A percentile compares a stretch with the other conserved stretches of the same genome.
phyloP scores from a whole-genome alignment of 495 filamentous ascomycete species.

The Hapsidospora chrysogenum region DNA sequence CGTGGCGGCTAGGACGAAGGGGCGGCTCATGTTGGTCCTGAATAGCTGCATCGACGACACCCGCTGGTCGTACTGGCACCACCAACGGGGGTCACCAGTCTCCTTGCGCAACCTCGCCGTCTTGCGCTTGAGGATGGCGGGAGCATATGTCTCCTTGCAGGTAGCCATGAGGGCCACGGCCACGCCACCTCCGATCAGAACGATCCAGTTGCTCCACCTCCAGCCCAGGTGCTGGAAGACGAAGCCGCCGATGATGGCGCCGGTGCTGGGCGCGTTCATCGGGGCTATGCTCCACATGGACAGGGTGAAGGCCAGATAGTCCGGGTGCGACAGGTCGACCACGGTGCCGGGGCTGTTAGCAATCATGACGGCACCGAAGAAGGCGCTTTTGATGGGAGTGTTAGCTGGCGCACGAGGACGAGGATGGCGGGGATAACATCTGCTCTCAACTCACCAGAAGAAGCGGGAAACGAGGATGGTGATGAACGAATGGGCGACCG shows the following conservation, averaged over 20 bases:
- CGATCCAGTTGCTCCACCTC: constrained; percentile 79
- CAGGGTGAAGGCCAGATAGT: constrained; percentile 55
- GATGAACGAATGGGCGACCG: constrained; percentile 43
- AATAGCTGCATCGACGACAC: constrained; percentile 27
- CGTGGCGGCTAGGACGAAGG: constrained; percentile 59
- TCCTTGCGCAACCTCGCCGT: constrained; percentile 54
- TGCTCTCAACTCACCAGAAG: constrained; percentile 41
- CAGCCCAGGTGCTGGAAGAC: constrained; percentile 63
- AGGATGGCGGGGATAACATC: background rate
- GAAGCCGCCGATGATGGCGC: constrained; percentile 60
- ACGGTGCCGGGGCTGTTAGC: constrained; percentile 71
- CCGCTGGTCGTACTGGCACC: constrained; percentile 58
- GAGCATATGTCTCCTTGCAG: constrained; percentile 64
- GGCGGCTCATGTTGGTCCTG: constrained; percentile 55
- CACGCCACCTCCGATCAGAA: constrained; percentile 48
- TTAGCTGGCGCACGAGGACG: background rate
- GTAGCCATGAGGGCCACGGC: constrained; percentile 33
- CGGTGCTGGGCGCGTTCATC: constrained; percentile 53
- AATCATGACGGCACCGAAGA: constrained; percentile 66
- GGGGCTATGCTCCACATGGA: constrained; percentile 65
- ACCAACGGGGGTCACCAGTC: constrained; percentile 58
- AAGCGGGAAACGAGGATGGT: constrained; percentile 55
- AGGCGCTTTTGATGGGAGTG: constrained; percentile 27
- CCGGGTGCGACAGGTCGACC: constrained; percentile 55
- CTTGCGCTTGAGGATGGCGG: constrained; percentile 51